These are phyloP conservation scores for Penicillium canariense DNA, from an alignment of 495 filamentous ascomycete species.

Conservation along the genomic window DNA sequence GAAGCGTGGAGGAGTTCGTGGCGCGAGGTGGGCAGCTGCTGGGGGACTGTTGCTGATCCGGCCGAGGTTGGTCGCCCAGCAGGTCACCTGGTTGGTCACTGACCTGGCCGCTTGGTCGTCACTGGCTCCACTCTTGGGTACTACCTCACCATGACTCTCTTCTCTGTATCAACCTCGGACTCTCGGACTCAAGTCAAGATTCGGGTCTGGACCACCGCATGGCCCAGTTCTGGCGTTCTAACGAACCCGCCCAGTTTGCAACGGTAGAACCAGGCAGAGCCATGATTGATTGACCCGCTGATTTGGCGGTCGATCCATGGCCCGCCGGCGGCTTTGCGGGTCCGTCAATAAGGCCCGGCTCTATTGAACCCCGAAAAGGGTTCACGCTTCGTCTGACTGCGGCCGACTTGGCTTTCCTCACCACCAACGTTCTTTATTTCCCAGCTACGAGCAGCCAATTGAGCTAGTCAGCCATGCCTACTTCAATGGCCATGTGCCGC, in stretches of 20 bases:
- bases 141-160: not conserved
- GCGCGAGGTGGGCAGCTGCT: not conserved
- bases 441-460: not conserved
- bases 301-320: conserved; percentile 1
- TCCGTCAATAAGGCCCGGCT: not conserved
- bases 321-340: not conserved
- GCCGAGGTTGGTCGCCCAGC: not conserved
- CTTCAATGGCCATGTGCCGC: conserved; percentile 7
- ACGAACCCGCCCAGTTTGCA: too few species aligned
- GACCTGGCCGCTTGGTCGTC: too few species aligned
- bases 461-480: not conserved
- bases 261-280: not conserved
- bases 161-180: not conserved
- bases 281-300: not conserved
- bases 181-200: not conserved
- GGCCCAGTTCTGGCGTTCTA: not conserved
- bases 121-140: too few species aligned
- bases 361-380: conserved; percentile 3
- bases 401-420: not conserved
- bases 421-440: not conserved
- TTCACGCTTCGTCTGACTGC: not conserved
- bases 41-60: not conserved
- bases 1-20: not conserved
- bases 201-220: not conserved
- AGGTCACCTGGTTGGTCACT: not conserved